A percentile compares a stretch with the other conserved stretches of the same genome.
These are phyloP conservation scores for Boletus rex-veris DNA, from an alignment of 768 basidiomycete genomes.

Conservation along the genomic window DNA sequence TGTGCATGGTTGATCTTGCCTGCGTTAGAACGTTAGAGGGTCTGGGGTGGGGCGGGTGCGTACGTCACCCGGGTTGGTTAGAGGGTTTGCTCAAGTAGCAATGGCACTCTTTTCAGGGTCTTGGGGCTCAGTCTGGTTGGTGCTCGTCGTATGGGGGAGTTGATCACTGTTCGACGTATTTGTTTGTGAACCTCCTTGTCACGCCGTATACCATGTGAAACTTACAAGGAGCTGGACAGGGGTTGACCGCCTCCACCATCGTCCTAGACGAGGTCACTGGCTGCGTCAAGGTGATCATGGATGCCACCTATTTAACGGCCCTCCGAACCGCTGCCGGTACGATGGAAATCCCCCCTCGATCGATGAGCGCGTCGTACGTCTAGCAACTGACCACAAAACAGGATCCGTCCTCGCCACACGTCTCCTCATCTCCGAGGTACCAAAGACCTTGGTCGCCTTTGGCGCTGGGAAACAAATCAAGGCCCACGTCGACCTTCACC, in stretches of 20 bases:
- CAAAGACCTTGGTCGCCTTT: conserved; percentile 54
- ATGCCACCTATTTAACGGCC: conserved; percentile 75
- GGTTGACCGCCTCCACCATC: conserved; percentile 74
- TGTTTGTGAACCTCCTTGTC: too few relatives aligned
- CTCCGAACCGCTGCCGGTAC: conserved; percentile 72
- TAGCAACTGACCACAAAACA: conserved; percentile 23
- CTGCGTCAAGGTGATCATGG: conserved; percentile 68
- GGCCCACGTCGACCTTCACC: conserved; percentile 60
- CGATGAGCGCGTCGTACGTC: not conserved
- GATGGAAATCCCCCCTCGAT: not conserved
- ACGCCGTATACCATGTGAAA: too few relatives aligned
- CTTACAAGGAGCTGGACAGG: conserved; percentile 35
- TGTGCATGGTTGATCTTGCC: too few relatives aligned
- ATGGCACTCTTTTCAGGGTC: too few relatives aligned
- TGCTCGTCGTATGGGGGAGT: too few relatives aligned
- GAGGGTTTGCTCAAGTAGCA: too few relatives aligned
- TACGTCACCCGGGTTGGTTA: too few relatives aligned
- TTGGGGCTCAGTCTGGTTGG: too few relatives aligned
- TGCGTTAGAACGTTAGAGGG: too few relatives aligned
- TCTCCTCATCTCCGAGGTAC: conserved; percentile 43
- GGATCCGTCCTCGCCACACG: conserved; percentile 67
- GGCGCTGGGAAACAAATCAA: conserved; percentile 72
- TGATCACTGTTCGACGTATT: too few relatives aligned
- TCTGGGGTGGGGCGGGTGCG: too few relatives aligned
- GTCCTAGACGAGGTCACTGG: conserved; percentile 72